phyloP scores from a whole-genome alignment of 108 stramenopile species.

The Licmophora abbreviata region DNA sequence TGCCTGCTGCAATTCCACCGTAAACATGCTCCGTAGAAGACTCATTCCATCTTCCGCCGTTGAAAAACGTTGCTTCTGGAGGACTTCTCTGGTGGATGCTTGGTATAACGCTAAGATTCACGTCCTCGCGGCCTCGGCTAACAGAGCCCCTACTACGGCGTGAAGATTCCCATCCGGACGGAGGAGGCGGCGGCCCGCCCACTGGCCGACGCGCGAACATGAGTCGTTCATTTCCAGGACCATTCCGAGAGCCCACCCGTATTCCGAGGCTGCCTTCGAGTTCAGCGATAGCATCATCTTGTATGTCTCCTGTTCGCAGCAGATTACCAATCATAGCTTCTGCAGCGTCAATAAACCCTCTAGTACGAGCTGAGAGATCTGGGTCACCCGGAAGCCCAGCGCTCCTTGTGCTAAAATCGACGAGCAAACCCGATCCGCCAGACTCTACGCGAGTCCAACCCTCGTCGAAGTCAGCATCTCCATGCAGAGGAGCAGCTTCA shows the following conservation, averaged over 20 bases:
- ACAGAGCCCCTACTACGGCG: not conserved
- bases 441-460: slow-evolving; percentile 77
- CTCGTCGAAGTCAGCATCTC: slow-evolving; percentile 26
- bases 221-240: slow-evolving; percentile 8
- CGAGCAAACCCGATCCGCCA: slow-evolving; percentile 39
- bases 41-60: slow-evolving; percentile 23
- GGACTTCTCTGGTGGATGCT: slow-evolving; percentile 46
- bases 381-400: slow-evolving; percentile 8
- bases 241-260: slow-evolving; percentile 34
- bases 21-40: slow-evolving; percentile 71
- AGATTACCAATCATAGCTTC: slow-evolving; percentile 74
- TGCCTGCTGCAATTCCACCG: slow-evolving; percentile 55
- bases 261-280: slow-evolving; percentile 70
- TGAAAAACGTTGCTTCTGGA: slow-evolving; percentile 41
- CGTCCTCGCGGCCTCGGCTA: slow-evolving; percentile 1
- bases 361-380: slow-evolving; percentile 10
- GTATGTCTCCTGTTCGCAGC: slow-evolving; percentile 52
- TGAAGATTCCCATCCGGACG: not conserved
- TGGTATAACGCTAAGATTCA: slow-evolving; percentile 25
- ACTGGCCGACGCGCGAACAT: slow-evolving; percentile 15
- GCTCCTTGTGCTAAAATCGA: slow-evolving; percentile 9
- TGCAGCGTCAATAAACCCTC: slow-evolving; percentile 49
- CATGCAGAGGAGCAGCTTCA: slow-evolving; percentile 5
- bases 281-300: slow-evolving; percentile 43
- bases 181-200: no score